Base-by-base conservation (phyloP, 768 basidiomycete species). In the Lactarius hengduanensis region DNA sequence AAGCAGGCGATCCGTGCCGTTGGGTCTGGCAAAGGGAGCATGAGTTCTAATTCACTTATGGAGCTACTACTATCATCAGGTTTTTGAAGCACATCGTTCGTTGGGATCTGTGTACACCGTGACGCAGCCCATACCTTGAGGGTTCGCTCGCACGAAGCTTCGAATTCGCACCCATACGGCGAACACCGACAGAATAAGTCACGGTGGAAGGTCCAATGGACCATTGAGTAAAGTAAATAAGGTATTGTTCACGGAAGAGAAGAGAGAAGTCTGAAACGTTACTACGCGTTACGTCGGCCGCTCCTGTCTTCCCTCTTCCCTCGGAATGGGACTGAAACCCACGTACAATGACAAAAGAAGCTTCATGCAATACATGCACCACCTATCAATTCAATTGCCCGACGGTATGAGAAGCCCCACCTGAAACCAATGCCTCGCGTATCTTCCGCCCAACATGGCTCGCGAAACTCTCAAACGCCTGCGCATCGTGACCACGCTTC, bases 401-500 rank as follows among this genome's bases (percentile, higher is more conserved):
- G 45, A 45, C 22, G 13, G 6, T 28, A 26, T 53, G 22, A 15
- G 47, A 50, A 22, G 11, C 11, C 22, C 22, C 13, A 53, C 50
- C 13, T 5, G 50, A 26, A 53, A 28, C 26, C 22, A 26, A 13
- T n/a, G 16, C 64, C 20, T 67, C 70, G 20, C 62, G 62, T 32
- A 85, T 71, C 71, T 85, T 88, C 66, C 84, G 79, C 57, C 78
- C 80, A 28, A 91, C 76, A 79, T 92, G 90, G 66, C 84, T 84
- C 26, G 80, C 80, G 68, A 93, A 88, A 47, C 87, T 84, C 71
- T 91, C 89, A 56, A 89, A 88, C 60, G 89, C 57, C 0, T 68
- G 69, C 53, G 87, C 73, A 34, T 91, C 85, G 32, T 65, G 72
- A 0, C 92, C 92, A 59, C 77, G 78, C 26, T 86, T 72, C 91